These are phyloP conservation scores for Fonsecaea monophora DNA, from an alignment of 2,329 filamentous ascomycete genomes.

Conservation along the genomic window DNA sequence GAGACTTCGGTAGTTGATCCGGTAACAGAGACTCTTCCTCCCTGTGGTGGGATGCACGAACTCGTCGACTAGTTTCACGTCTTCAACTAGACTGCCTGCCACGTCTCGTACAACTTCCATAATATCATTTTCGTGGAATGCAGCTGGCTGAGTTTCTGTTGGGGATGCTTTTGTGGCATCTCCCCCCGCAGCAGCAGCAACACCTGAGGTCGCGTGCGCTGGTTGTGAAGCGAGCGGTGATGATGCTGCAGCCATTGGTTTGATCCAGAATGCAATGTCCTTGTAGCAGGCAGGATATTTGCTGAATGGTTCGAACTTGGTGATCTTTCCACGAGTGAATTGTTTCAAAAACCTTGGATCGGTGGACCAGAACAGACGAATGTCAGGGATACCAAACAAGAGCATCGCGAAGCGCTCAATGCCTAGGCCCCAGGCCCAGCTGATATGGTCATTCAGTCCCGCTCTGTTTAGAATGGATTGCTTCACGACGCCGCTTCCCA, in stretches of 20 bases:
- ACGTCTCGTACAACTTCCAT: conserved; percentile 92
- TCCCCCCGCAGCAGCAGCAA: conserved; percentile 44
- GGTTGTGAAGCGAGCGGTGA: conserved; percentile 55
- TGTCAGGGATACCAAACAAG: conserved; percentile 93
- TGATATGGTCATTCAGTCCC: conserved; percentile 74
- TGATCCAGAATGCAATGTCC: conserved; percentile 94
- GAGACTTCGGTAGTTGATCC: conserved; percentile 90
- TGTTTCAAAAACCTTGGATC: conserved; percentile 86
- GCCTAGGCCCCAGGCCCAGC: conserved; percentile 95
- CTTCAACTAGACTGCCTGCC: conserved; percentile 83
- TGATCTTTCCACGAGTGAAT: conserved; percentile 66
- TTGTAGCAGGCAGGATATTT: conserved; percentile 88
- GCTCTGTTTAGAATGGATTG: conserved; percentile 82
- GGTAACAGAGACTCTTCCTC: conserved; percentile 84
- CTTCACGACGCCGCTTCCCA: conserved; percentile 89
- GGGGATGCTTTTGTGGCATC: conserved; percentile 47
- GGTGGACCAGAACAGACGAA: conserved; percentile 91
- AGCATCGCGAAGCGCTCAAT: conserved; percentile 97
- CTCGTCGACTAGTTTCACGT: conserved; percentile 81
- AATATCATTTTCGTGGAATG: conserved; percentile 92
- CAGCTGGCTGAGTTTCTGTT: conserved; percentile 47
- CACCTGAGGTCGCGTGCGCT: conserved; percentile 39
- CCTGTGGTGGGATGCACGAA: conserved; percentile 88
- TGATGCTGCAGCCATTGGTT: conserved; percentile 44
- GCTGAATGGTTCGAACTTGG: conserved; percentile 83